Percentiles rank a stretch among this genome's conserved stretches.
These are phyloP conservation scores for Retiboletus fuscus DNA, from an alignment of 1,284 basidiomycete genomes.

Conservation along the genomic window DNA sequence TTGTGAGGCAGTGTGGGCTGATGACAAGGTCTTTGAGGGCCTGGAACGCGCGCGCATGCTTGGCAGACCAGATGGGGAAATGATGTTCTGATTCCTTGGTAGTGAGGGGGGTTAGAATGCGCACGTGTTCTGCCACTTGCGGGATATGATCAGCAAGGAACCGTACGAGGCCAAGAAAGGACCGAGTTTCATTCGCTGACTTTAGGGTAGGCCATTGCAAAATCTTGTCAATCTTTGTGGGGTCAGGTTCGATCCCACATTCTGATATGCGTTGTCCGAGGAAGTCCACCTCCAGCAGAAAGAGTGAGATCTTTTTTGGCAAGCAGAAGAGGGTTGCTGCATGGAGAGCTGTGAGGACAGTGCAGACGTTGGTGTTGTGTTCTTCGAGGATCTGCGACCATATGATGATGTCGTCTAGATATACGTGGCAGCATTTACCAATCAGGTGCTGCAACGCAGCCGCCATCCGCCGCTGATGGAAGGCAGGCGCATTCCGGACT, in stretches of 20 bases:
- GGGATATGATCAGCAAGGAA: too few species aligned
- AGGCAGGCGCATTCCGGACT: conserved; percentile 36
- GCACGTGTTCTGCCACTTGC: too few species aligned
- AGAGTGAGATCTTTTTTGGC: neutral
- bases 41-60: conserved; percentile 51
- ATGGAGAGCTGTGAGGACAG: neutral
- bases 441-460: conserved; percentile 32
- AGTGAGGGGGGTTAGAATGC: neutral
- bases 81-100: neutral
- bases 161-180: too few species aligned
- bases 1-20: conserved; percentile 24
- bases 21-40: conserved; percentile 53
- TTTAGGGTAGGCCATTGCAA: too few species aligned
- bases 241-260: too few species aligned
- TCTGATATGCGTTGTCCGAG: too few species aligned
- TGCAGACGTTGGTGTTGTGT: conserved; percentile 40
- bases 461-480: conserved; percentile 38
- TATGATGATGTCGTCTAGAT: conserved; percentile 56
- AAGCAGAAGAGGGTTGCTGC: neutral
- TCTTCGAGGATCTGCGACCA: conserved; percentile 47
- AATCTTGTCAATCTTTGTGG: too few species aligned
- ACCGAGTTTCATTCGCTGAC: too few species aligned
- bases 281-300: too few species aligned
- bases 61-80: conserved; percentile 48
- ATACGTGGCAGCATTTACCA: conserved; percentile 43